phyloP scores from a whole-genome alignment of 345 rosid genomes.

The Sonneratia alba region DNA sequence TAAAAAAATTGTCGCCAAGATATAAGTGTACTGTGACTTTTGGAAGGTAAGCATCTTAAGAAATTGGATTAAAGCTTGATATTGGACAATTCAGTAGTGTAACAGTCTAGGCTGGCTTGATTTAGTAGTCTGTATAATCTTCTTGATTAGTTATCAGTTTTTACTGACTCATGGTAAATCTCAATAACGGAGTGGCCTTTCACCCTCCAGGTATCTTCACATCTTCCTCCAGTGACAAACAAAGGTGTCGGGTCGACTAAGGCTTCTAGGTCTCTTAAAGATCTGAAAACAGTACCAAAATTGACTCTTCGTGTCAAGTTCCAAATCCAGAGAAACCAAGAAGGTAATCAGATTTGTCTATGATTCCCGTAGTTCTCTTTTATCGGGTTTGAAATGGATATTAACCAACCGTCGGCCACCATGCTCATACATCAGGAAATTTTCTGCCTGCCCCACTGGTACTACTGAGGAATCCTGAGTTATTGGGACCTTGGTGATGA shows the following conservation, averaged over 20 bases:
- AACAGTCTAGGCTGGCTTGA: too few relatives aligned
- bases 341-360: neutral
- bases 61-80: too few relatives aligned
- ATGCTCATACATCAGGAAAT: slow-evolving; percentile 35
- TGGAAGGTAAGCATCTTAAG: too few relatives aligned
- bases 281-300: neutral
- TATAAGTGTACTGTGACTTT: too few relatives aligned
- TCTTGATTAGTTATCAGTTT: too few relatives aligned
- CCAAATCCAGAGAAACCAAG: slow-evolving; percentile 2
- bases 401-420: neutral
- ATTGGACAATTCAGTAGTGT: too few relatives aligned
- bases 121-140: too few relatives aligned
- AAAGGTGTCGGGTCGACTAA: neutral
- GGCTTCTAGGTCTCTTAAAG: neutral
- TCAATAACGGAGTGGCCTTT: neutral
- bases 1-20: too few relatives aligned
- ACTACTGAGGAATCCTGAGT: slow-evolving; percentile 52
- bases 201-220: neutral
- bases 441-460: slow-evolving; percentile 64
- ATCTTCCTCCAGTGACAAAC: neutral
- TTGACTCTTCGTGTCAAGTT: neutral
- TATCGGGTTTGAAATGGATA: too few relatives aligned
- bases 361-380: too few relatives aligned
- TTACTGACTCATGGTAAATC: too few relatives aligned
- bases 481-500: slow-evolving; percentile 50